Evolutionary conservation across 345 rosid genomes (phyloP), one percentile per base, ranked within the genome.

Genomic region (Combretum micranthum): DNA sequence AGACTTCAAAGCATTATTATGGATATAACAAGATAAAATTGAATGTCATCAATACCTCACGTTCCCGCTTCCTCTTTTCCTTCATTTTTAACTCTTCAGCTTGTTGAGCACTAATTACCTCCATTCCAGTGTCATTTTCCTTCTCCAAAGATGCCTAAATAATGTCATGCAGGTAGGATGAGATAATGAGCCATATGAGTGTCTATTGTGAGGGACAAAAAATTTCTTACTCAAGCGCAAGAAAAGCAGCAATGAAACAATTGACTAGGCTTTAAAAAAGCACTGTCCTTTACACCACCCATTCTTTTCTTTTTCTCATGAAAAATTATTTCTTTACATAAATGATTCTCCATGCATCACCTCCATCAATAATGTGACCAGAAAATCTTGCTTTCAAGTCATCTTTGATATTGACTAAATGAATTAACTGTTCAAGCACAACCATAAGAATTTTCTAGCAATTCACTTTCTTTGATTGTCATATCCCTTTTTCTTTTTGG

Each of bases 71-170:
- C 71, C 96, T 82, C 75, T 87, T 89, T 78, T 85, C 99, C 78
- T 89, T 87, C 90, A 83, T 65, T 75, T 85, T 87, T 20, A 83
- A 83, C 57, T 93, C 95, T 64, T 93, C 97, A 43, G 97, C 97
- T 76, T 69, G 76, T 64, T 87, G 77, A 48, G 92, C 99, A 71
- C 99, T 93, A 11, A 85, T 69, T 60, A 87, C 64, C 62, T 72
- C 86, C 50, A 71, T 69, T 61, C 76, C 86, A 68, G 80, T 57
- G 47, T 74, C 77, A 47, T 77, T 75, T 61, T 62, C 79, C 8
- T 70, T 85, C 55, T 75, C 88, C 20, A 53, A 22, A 57, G 87
- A 76, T 59, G 72, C 83, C 95, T 89, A 75, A 59, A 47, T 52
- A 59, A 42, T 18, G 53, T 18, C 44, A 46, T 52, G 57, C 15